Conservation (phyloP, 1,139 yeast species). For the Nadsonia starkeyi-henricii region DNA sequence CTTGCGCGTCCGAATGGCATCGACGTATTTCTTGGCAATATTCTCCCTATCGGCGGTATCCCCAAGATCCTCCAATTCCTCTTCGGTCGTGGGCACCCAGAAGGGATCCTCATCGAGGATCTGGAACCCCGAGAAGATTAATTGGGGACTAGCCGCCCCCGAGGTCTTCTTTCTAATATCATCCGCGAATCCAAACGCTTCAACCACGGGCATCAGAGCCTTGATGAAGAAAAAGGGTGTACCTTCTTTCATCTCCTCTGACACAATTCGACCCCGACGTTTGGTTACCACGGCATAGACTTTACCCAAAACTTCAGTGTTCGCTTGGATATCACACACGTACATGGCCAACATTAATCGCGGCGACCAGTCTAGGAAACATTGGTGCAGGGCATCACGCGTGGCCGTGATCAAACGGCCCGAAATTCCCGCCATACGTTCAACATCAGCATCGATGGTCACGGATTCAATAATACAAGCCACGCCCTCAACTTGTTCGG, state of each 20-base stretch:
- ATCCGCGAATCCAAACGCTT: conserved; percentile 93
- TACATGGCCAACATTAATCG: conserved; percentile 85
- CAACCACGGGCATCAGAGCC: conserved; percentile 83
- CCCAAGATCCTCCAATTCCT: conserved; percentile 86
- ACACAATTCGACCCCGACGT: conserved; percentile 69
- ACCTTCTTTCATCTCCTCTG: conserved; percentile 96
- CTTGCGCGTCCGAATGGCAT: conserved; percentile 65
- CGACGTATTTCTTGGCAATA: conserved; percentile 77
- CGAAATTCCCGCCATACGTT: conserved; percentile 21
- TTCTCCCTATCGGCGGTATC: conserved; percentile 88
- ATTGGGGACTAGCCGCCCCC: conserved; percentile 95
- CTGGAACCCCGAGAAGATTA: conserved; percentile 82
- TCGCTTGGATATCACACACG: conserved; percentile 87
- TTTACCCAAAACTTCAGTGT: conserved; percentile 86
- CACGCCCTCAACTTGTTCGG: conserved; percentile 80
- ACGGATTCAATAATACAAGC: conserved; percentile 37
- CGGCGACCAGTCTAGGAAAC: conserved; percentile 71
- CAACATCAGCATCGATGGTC: conserved; percentile 17
- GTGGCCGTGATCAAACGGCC: conserved; percentile 67
- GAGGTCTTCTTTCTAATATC: conserved; percentile 87
- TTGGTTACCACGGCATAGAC: conserved; percentile 90
- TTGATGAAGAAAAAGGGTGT: conserved; percentile 86
- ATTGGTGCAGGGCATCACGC: conserved; percentile 57
- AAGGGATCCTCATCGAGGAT: conserved; percentile 84
- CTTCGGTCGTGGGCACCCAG: conserved; percentile 99